A percentile compares a stretch with the other conserved stretches of the same genome.
Conservation (phyloP, 2,329 filamentous ascomycete genomes). For the Hypoxylon sp. region DNA sequence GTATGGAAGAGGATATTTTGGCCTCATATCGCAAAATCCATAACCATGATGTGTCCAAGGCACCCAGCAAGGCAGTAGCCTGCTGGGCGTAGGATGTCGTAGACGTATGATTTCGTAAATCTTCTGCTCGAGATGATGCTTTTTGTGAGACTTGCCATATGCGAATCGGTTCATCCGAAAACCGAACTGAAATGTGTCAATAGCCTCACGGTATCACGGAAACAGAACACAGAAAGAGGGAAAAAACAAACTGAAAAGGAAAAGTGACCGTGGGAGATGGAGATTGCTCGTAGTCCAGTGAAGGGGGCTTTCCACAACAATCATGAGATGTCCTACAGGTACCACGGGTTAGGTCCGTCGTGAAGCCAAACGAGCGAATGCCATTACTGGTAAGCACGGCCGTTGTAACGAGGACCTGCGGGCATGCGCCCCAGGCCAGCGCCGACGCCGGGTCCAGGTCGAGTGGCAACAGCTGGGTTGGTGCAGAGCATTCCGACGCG, state of each 20-base stretch:
- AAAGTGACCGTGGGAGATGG: conserved; percentile 14
- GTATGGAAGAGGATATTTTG: conserved; percentile 42
- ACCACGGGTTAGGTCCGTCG: conserved; percentile 21
- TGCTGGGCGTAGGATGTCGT: conserved; percentile 68
- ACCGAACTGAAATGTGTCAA: conserved; percentile 50
- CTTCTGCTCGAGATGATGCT: conserved; percentile 64
- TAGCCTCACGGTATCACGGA: conserved; percentile 42
- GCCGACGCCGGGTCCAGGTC: conserved; percentile 85
- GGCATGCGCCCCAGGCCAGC: conserved; percentile 72
- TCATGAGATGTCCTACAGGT: conserved; percentile 7
- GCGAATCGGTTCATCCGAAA: conserved; percentile 55
- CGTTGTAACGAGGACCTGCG: conserved; percentile 69
- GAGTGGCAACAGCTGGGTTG: conserved; percentile 89
- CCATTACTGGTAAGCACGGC: conserved; percentile 67
- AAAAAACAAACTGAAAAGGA: conserved; percentile 32
- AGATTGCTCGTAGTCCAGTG: conserved; percentile 18
- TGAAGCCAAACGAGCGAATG: conserved; percentile 23
- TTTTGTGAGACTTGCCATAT: conserved; percentile 62
- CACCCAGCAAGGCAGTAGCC: conserved; percentile 63
- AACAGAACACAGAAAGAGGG: conserved; percentile 48
- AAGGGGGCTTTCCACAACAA: conserved; percentile 5
- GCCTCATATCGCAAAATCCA: conserved; percentile 67
- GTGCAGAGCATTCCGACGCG: conserved; percentile 99
- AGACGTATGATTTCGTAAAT: conserved; percentile 67
- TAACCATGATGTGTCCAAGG: conserved; percentile 74